Evolutionary conservation across 441 rosid genomes (phyloP).

Genomic region (Caryocar brasiliense): DNA sequence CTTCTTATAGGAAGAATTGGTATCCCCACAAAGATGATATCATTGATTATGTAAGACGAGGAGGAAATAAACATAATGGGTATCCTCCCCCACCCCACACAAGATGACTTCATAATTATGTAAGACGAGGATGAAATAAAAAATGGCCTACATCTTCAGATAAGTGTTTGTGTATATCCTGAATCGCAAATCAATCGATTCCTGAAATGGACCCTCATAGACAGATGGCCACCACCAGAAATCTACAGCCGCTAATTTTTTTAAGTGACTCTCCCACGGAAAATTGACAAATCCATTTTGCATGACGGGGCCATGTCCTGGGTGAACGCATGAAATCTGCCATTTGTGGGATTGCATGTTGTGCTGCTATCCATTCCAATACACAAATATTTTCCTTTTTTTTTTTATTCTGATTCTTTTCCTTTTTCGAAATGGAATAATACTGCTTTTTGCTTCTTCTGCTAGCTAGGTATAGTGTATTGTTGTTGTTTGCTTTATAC

Average conservation of each 20-base stretch:
- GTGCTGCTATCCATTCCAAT: not conserved
- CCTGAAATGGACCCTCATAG: not conserved
- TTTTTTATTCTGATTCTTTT: not conserved
- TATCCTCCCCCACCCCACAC: too few species aligned
- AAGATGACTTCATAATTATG: too few species aligned
- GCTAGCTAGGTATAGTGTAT: not conserved
- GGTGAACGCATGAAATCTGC: not conserved
- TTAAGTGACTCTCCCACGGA: too few species aligned
- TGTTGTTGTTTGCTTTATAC: not conserved
- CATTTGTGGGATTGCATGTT: constrained; percentile 7
- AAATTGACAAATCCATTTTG: not conserved
- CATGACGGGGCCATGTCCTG: not conserved
- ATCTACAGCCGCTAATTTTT: too few species aligned
- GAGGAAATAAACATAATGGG: too few species aligned
- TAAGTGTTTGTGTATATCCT: too few species aligned
- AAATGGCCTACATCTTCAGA: not conserved
- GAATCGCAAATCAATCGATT: not conserved
- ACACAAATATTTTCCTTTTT: not conserved
- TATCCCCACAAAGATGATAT: too few species aligned
- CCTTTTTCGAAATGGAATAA: too few species aligned
- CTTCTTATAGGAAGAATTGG: too few species aligned
- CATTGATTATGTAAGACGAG: too few species aligned
- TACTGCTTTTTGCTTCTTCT: not conserved
- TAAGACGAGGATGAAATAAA: too few species aligned
- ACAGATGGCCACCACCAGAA: not conserved